Conservation (phyloP, 2,329 filamentous ascomycete genomes). For the Trichoderma arundinaceum region DNA sequence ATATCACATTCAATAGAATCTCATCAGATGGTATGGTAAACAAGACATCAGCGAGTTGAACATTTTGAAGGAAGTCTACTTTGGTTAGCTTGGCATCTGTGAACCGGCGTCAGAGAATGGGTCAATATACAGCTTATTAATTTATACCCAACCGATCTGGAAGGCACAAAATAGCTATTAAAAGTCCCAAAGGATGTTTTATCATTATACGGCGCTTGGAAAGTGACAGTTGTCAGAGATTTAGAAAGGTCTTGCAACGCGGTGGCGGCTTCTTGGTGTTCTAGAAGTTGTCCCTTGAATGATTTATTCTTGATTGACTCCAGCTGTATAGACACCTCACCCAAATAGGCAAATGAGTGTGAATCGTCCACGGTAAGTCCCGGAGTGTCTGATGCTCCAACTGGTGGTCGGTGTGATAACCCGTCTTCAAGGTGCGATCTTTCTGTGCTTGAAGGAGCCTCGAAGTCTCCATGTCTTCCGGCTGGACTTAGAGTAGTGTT, state of each 20-base stretch:
- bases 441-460: not conserved
- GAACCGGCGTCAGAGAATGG: too few species aligned
- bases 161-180: slow-evolving; percentile 9
- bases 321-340: not conserved
- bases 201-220: not conserved
- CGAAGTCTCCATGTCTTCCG: not conserved
- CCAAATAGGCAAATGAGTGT: slow-evolving; percentile 13
- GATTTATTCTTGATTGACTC: not conserved
- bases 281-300: not conserved
- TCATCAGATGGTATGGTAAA: slow-evolving; percentile 10
- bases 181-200: not conserved
- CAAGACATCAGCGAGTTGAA: slow-evolving; percentile 7
- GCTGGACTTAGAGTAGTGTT: not conserved
- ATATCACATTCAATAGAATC: not conserved
- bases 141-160: slow-evolving; percentile 1
- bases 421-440: not conserved
- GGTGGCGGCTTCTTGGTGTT: slow-evolving; percentile 5
- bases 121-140: slow-evolving; percentile 4
- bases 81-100: not conserved
- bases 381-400: not conserved
- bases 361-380: slow-evolving; percentile 2
- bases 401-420: not conserved
- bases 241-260: slow-evolving; percentile 8
- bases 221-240: slow-evolving; percentile 3
- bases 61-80: slow-evolving; percentile 11